A percentile compares a stretch with the other conserved stretches of the same genome.
These are phyloP conservation scores for Pisolithus sp. DNA, from an alignment of 768 basidiomycete species.

Conservation along the genomic window DNA sequence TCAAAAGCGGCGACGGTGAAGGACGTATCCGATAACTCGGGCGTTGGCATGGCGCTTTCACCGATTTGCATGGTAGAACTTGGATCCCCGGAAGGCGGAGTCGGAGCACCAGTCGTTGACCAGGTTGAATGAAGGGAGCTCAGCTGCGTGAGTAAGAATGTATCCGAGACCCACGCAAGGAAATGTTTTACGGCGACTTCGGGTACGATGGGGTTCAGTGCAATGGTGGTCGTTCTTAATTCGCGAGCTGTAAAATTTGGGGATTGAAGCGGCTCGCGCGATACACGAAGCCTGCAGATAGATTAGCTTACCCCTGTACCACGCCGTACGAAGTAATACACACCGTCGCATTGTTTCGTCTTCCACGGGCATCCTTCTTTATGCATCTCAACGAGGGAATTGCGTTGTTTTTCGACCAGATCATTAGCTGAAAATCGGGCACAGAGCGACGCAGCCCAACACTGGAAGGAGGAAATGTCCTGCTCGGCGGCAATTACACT, in stretches of 20 bases:
- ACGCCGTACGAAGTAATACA: constrained; percentile 15
- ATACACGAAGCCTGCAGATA: constrained; percentile 53
- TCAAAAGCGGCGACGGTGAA: constrained; percentile 43
- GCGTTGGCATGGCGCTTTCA: not conserved
- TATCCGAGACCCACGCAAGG: constrained; percentile 40
- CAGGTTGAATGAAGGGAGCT: constrained; percentile 46
- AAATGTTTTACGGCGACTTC: constrained; percentile 64
- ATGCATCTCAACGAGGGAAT: constrained; percentile 60
- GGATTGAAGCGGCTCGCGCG: constrained; percentile 65
- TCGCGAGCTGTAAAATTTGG: constrained; percentile 58
- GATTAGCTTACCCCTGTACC: not conserved
- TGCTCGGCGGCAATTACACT: constrained; percentile 9
- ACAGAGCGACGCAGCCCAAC: not conserved
- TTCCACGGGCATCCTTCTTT: constrained; percentile 85
- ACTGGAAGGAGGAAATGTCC: not conserved
- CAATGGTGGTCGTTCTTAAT: constrained; percentile 48
- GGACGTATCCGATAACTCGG: constrained; percentile 33
- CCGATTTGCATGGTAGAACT: constrained; percentile 9
- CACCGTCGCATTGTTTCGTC: constrained; percentile 73
- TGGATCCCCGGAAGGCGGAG: constrained; percentile 22
- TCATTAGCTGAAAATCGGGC: constrained; percentile 46
- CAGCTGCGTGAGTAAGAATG: constrained; percentile 40
- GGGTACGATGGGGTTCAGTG: constrained; percentile 47
- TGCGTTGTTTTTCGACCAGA: constrained; percentile 68
- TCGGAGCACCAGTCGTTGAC: constrained; percentile 22